Base-by-base conservation (phyloP, 257 asterid genomes). In the Apocynum venetum region DNA sequence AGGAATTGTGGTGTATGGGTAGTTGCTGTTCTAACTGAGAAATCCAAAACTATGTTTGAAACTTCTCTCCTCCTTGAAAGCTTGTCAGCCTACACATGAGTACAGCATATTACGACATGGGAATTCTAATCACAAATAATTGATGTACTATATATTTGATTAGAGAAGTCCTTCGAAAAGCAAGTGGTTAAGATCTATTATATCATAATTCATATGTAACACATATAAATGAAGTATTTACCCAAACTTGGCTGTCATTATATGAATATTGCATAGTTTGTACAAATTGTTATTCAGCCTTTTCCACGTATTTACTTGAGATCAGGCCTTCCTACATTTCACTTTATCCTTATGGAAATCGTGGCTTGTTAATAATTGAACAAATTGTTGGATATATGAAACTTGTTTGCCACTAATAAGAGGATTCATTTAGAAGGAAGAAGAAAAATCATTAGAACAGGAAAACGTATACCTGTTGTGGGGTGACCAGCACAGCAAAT, bases 1-100 rank as follows among this genome's bases (percentile, higher is more conserved):
- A 93, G 92, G 83, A 96, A 96, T 82, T 93, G 93, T 4, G 99
- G 99, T 43, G 99, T 96, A 80, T 96, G 97, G 17, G 99, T 96
- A 44, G 98, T 96, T 38, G 93, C 97, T 4, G 96, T 90, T 83
- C 97, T 86, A 0, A 93, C 94, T 1, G 97, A 86, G 91, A 85
- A 96, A 86, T 96, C 99, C 86, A 91, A 81, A 4, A 83, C 91
- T 81, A 96, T 97, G 76, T 90, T 91, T 40, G 89, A 87, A 79
- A 96, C 96, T 82, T 90, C 99, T 71, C 80, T 81, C 82, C 97
- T 91, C 79, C 80, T 84, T 31, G 93, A 87, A 41, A 96, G 93
- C 90, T 86, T 90, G 64, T 81, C 86, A 52, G 98, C 99, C 99
- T 96, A 74, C 36, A 53, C 78, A 80, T 53, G 59, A 77, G 25